Conservation (phyloP, 495 filamentous ascomycete genomes). For the Cenococcum geophilum region DNA sequence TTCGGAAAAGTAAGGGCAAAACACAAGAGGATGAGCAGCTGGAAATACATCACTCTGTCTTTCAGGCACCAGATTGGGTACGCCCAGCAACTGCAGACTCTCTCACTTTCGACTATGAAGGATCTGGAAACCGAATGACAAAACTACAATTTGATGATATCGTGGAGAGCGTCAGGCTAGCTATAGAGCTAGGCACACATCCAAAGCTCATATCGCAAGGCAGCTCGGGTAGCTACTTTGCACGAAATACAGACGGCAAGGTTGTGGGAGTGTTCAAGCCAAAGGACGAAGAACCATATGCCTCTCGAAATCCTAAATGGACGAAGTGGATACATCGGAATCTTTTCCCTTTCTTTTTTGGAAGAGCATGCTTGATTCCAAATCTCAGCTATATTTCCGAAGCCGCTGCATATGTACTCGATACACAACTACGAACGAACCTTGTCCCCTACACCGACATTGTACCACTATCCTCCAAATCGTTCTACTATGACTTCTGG, state of each 20-base stretch:
- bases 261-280: constrained; percentile 98
- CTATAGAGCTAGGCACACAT: constrained; percentile 88
- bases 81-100: constrained; percentile 69
- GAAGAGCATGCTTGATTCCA: constrained; percentile 90
- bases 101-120: constrained; percentile 51
- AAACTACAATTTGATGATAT: constrained; percentile 78
- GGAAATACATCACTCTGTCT: constrained; percentile 96
- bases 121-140: constrained; percentile 54
- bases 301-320: constrained; percentile 43
- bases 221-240: constrained; percentile 97
- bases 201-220: constrained; percentile 95
- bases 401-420: constrained; percentile 91
- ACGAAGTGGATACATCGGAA: constrained; percentile 45
- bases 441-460: constrained; percentile 95
- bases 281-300: constrained; percentile 98
- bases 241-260: constrained; percentile 81
- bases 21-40: constrained; percentile 74
- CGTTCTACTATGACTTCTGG: constrained; percentile 98
- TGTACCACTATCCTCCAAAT: constrained; percentile 88
- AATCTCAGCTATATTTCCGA: constrained; percentile 99
- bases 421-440: constrained; percentile 81
- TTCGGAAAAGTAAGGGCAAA: constrained; percentile 67
- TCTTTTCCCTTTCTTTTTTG: constrained; percentile 95
- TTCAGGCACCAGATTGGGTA: constrained; percentile 81
- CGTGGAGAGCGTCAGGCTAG: constrained; percentile 80